phyloP scores from a whole-genome alignment of 2,329 filamentous ascomycete species.

The Aulographum hederae region DNA sequence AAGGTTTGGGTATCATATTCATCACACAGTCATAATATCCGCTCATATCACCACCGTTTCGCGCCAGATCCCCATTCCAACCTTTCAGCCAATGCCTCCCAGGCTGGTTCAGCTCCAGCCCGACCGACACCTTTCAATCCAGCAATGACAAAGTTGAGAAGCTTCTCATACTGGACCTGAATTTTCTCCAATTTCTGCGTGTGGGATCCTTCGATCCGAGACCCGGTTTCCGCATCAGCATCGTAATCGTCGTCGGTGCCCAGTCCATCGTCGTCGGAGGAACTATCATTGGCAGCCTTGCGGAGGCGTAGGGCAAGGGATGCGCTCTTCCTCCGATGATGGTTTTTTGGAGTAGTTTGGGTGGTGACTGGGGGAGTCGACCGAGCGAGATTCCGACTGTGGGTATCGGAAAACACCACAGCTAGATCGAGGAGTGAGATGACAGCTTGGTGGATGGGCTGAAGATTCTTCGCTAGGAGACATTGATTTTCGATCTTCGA shows the following conservation, averaged over 20 bases:
- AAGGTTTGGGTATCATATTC: too few species aligned
- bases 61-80: conserved; percentile 44
- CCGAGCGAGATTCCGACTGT: conserved; percentile 18
- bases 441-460: conserved; percentile 53
- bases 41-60: too few species aligned
- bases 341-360: conserved; percentile 9
- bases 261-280: conserved; percentile 3
- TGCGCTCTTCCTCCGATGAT: conserved; percentile 10
- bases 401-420: conserved; percentile 43
- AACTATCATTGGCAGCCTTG: conserved; percentile 5
- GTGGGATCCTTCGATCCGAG: conserved; percentile 22
- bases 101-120: conserved; percentile 51
- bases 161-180: conserved; percentile 42
- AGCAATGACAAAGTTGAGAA: conserved; percentile 51
- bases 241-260: conserved; percentile 8
- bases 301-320: too few species aligned
- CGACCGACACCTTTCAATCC: conserved; percentile 60
- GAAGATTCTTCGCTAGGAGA: conserved; percentile 48
- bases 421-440: conserved; percentile 61
- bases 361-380: conserved; percentile 11
- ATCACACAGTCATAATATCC: too few species aligned
- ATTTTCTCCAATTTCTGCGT: conserved; percentile 36
- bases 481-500: conserved; percentile 46
- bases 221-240: conserved; percentile 4
- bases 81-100: conserved; percentile 70